These are phyloP conservation scores for Eucalyptus camaldulensis DNA, from an alignment of 345 rosid genomes.

Conservation along the genomic window DNA sequence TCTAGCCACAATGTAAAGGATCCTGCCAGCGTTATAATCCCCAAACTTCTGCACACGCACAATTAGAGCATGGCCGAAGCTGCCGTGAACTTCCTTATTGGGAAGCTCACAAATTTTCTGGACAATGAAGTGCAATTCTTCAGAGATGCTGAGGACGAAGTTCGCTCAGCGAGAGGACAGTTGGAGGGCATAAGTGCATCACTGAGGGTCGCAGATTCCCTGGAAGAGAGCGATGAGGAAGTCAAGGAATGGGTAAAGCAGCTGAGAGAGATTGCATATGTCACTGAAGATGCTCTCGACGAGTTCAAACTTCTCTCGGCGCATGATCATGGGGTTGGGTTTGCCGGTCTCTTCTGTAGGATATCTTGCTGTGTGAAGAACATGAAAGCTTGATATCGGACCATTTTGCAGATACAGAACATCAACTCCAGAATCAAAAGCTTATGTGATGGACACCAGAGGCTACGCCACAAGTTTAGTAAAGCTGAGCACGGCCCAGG, in stretches of 20 bases:
- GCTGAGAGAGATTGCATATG: constrained; percentile 9
- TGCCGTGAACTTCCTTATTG: background rate
- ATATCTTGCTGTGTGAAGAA: constrained; percentile 3
- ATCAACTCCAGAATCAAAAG: constrained; percentile 1
- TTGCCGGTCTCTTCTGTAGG: background rate
- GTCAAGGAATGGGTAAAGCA: constrained; percentile 14
- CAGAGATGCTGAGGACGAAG: background rate
- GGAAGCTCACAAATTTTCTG: background rate
- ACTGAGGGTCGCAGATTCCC: constrained; percentile 6
- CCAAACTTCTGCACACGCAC: background rate
- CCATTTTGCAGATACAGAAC: background rate
- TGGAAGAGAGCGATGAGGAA: constrained; percentile 5
- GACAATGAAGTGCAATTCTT: background rate
- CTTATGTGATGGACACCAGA: constrained; percentile 2
- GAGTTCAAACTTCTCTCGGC: constrained; percentile 4
- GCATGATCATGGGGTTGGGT: background rate
- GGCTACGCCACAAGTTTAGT: background rate
- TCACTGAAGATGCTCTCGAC: constrained; percentile 15
- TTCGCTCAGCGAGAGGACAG: background rate
- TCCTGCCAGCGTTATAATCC: background rate
- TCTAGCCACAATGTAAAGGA: background rate
- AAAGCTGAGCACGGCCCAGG: background rate
- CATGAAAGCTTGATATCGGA: constrained; percentile 2
- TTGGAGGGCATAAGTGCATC: constrained; percentile 1
- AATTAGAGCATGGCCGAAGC: background rate